Conservation (phyloP, 352 stramenopile genomes). For the Globisporangium heterothallicum region DNA sequence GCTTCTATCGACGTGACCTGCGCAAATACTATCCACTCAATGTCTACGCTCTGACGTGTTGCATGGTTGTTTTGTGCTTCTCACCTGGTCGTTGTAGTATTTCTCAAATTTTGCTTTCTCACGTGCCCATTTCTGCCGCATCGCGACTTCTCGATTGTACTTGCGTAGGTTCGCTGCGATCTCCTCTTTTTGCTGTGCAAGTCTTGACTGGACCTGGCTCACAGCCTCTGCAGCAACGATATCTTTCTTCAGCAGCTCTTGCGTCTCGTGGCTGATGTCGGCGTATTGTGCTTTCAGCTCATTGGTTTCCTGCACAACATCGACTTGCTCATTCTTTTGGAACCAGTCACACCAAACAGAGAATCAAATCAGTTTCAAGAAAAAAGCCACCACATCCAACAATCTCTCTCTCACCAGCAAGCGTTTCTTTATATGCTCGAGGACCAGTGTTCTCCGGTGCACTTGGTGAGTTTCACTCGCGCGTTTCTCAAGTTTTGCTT, state of each 20-base stretch:
- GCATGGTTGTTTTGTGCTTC: no score
- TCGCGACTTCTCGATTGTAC: constrained; percentile 58
- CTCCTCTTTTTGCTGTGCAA: constrained; percentile 63
- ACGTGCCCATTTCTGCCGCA: constrained; percentile 69
- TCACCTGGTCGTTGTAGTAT: constrained; percentile 78
- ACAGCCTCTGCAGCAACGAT: constrained; percentile 65
- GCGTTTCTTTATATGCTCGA: constrained; percentile 80
- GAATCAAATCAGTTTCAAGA: background rate
- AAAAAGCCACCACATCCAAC: background rate
- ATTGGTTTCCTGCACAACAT: constrained; percentile 48
- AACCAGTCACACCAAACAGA: background rate
- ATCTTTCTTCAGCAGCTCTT: constrained; percentile 77
- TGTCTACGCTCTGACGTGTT: no score
- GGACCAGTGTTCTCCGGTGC: constrained; percentile 52
- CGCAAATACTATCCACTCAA: no score
- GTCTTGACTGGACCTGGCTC: constrained; percentile 58
- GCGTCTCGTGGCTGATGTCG: constrained; percentile 56
- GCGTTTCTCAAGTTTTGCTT: constrained; percentile 53
- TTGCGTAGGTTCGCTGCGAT: constrained; percentile 57
- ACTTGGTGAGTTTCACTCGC: constrained; percentile 57
- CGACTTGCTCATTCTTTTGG: constrained; percentile 39
- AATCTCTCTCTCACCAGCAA: constrained; percentile 39
- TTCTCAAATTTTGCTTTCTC: constrained; percentile 84
- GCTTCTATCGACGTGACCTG: constrained; percentile 12
- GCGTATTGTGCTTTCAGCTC: constrained; percentile 55